phyloP scores from a whole-genome alignment of 2,329 filamentous ascomycete genomes.

The Aspergillus sp. region DNA sequence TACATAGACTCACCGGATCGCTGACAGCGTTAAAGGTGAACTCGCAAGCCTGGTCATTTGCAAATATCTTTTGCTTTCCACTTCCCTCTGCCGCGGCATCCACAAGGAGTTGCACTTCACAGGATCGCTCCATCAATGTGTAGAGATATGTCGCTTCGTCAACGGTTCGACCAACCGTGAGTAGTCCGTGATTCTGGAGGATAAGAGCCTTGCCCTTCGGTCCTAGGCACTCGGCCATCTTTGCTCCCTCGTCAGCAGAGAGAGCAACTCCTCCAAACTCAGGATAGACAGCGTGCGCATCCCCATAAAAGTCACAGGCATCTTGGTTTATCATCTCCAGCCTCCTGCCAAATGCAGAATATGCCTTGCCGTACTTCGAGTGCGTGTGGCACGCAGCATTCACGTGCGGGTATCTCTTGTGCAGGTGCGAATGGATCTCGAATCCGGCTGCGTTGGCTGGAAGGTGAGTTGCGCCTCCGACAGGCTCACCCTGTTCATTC shows the following conservation, averaged over 20 bases:
- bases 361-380: constrained; percentile 46
- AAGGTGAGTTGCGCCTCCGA: constrained; percentile 33
- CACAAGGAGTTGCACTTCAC: constrained; percentile 65
- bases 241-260: constrained; percentile 60
- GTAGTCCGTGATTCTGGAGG: constrained; percentile 69
- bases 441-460: constrained; percentile 48
- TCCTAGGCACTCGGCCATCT: constrained; percentile 64
- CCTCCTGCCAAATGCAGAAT: constrained; percentile 42
- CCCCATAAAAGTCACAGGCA: constrained; percentile 61
- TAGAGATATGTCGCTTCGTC: constrained; percentile 74
- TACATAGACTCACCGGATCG: constrained; percentile 3
- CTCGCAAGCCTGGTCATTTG: constrained; percentile 55
- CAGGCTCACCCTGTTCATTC: constrained; percentile 43
- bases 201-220: constrained; percentile 59
- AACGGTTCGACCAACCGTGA: constrained; percentile 70
- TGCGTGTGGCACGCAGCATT: constrained; percentile 48
- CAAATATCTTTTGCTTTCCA: constrained; percentile 51
- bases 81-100: constrained; percentile 61
- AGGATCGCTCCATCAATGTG: constrained; percentile 66
- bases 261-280: constrained; percentile 47
- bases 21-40: constrained; percentile 11
- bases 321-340: constrained; percentile 47
- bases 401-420: constrained; percentile 57
- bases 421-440: constrained; percentile 47
- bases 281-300: constrained; percentile 32